Evolutionary conservation across 2,329 filamentous ascomycete species (phyloP).

Genomic region (Trichoderma sp.): DNA sequence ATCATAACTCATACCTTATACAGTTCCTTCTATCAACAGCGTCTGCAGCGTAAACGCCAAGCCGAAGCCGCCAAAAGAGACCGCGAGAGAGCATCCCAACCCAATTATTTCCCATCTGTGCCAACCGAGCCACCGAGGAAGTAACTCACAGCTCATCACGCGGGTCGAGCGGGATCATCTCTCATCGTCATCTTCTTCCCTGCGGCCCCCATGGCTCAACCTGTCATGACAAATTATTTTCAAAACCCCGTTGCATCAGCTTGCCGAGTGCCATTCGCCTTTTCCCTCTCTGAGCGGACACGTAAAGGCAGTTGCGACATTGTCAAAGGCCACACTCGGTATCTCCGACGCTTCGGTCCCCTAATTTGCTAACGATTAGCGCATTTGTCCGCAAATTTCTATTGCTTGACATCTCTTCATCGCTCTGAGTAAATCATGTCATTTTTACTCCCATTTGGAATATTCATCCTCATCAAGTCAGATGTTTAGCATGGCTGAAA

Average conservation of each 20-base stretch:
- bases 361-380: neutral
- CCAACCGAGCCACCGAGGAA: constrained; percentile 59
- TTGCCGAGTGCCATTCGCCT: neutral
- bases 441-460: neutral
- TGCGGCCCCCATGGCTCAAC: neutral
- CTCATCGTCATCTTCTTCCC: neutral
- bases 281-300: neutral
- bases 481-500: neutral
- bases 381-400: neutral
- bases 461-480: neutral
- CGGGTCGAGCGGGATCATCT: neutral
- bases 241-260: neutral
- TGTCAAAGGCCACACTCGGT: neutral
- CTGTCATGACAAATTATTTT: neutral
- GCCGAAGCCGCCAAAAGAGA: constrained; percentile 65
- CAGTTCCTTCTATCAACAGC: constrained; percentile 83
- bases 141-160: constrained; percentile 13
- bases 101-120: constrained; percentile 79
- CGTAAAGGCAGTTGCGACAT: neutral
- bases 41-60: constrained; percentile 67
- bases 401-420: neutral
- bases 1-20: neutral
- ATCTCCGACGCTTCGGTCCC: neutral
- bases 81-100: constrained; percentile 74
- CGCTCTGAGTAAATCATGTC: neutral